Evolutionary conservation across 208 protist genomes (phyloP).

Genomic region (Crithidia mellificae): DNA sequence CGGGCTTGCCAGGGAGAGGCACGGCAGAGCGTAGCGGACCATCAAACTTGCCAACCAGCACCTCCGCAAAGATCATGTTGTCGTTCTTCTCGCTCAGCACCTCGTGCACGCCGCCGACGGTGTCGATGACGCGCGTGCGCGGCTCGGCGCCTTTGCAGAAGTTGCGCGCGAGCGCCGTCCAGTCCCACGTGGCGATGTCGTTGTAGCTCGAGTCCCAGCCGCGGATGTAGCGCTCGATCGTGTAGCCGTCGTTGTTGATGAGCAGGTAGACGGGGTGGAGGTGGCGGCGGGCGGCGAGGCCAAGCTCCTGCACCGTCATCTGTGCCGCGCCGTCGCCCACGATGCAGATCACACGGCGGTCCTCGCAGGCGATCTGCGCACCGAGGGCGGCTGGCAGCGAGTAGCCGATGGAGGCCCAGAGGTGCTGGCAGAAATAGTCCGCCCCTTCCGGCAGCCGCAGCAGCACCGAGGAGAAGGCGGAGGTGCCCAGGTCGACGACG

Average conservation of each 20-base stretch:
- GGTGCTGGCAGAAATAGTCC: constrained; percentile 33
- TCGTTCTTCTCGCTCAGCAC: constrained; percentile 33
- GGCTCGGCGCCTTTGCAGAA: constrained; percentile 27
- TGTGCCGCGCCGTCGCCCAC: constrained; percentile 57
- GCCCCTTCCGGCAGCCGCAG: constrained; percentile 39
- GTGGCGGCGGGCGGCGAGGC: constrained; percentile 23
- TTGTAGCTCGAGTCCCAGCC: constrained; percentile 48
- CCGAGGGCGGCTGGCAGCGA: constrained; percentile 53
- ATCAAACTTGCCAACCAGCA: constrained; percentile 48
- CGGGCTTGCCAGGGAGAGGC: constrained; percentile 28
- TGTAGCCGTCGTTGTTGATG: constrained; percentile 64
- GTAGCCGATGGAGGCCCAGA: constrained; percentile 64
- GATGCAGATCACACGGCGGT: constrained; percentile 50
- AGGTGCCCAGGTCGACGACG: constrained; percentile 55
- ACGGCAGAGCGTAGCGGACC: constrained; percentile 46
- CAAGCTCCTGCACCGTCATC: constrained; percentile 67
- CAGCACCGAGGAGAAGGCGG: constrained; percentile 40
- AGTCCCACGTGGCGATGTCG: constrained; percentile 51
- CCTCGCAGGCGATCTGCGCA: constrained; percentile 44
- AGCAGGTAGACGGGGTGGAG: constrained; percentile 39
- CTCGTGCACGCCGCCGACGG: constrained; percentile 23
- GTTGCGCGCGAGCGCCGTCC: constrained; percentile 32
- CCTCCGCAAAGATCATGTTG: constrained; percentile 36
- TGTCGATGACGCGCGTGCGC: constrained; percentile 28
- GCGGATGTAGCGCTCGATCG: constrained; percentile 57